Evolutionary conservation across 1,139 yeast genomes (phyloP).

Genomic region (Blastobotrys apis): DNA sequence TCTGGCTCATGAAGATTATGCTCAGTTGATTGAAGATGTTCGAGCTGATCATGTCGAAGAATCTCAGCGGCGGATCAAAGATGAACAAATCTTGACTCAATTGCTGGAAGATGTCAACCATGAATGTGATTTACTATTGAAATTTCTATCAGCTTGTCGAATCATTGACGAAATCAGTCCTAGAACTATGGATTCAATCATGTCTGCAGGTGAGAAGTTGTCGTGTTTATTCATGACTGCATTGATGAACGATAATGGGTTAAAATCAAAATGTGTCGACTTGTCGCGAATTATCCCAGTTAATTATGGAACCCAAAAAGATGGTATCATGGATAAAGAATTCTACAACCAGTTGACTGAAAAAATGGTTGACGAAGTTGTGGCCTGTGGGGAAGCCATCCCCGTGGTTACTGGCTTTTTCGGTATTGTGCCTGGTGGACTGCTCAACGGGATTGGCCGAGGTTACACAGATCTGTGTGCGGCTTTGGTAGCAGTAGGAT

Average conservation of each 20-base stretch:
- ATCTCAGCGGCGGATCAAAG: slow-evolving; percentile 53
- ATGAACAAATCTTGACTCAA: slow-evolving; percentile 43
- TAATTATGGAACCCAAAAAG: slow-evolving; percentile 29
- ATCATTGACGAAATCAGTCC: slow-evolving; percentile 89
- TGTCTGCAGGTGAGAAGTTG: slow-evolving; percentile 91
- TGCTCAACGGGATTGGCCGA: slow-evolving; percentile 87
- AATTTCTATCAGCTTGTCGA: slow-evolving; percentile 78
- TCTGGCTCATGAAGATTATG: slow-evolving; percentile 51
- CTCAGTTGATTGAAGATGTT: slow-evolving; percentile 50
- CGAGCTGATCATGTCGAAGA: slow-evolving; percentile 74
- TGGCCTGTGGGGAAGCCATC: slow-evolving; percentile 45
- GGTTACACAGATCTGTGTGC: slow-evolving; percentile 98
- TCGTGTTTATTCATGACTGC: slow-evolving; percentile 87
- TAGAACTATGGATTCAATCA: slow-evolving; percentile 80
- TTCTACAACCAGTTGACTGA: slow-evolving; percentile 62
- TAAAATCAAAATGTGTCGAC: slow-evolving; percentile 73
- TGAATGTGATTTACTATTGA: slow-evolving; percentile 65
- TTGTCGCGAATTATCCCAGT: slow-evolving; percentile 57
- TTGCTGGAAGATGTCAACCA: slow-evolving; percentile 54
- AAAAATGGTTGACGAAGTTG: slow-evolving; percentile 54
- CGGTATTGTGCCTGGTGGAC: slow-evolving; percentile 92
- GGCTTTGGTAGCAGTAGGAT: slow-evolving; percentile 90
- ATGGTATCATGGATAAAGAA: slow-evolving; percentile 49
- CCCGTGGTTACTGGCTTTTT: slow-evolving; percentile 96
- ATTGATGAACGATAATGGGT: slow-evolving; percentile 73